Evolutionary conservation across 2,329 filamentous ascomycete genomes (phyloP), one percentile per base, ranked within the genome.

Genomic region (Aspergillus puulaauensis): DNA sequence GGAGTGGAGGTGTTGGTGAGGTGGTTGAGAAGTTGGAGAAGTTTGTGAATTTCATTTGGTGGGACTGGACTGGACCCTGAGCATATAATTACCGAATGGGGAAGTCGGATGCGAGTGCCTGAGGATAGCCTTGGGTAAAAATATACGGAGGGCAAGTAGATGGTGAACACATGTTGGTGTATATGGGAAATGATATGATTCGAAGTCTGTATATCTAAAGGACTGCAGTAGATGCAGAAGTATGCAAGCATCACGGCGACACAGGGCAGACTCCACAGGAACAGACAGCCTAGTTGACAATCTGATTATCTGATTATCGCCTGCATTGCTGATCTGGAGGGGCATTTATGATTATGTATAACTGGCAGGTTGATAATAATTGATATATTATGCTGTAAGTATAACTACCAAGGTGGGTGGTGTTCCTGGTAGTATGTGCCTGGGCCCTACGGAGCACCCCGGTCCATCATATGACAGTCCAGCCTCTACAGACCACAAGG

Each of bases 31-130:
- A 37, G 35, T 37, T 37, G 12, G 35, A 37, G 35, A n/a, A 31
- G 27, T 31, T 31, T 31, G 27, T 31, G 27, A 37, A 15, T 37
- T 37, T n/a, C 15, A n/a, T 37, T n/a, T n/a, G 35, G 35, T n/a
- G 35, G 33, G 24, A 27, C 7, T 27, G 27, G 27, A 31, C 27
- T 31, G 27, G 9, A 4, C 27, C 8, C 27, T 31, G 27, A 31
- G 59, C 52, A 61, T 52, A 41, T 27, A 46, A 24, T 56, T 56
- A 27, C 59, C 56, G 11, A 4, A 54, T 57, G 9, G 24, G 56
- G 59, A 47, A 61, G 48, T 45, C 55, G 50, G 37, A 46, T 54
- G 44, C 59, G 49, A 40, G 49, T 14, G 40, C n/a, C 27, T 8
- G 27, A 23, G 21, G 41, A 11, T 44, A 43, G 40, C 27, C 27